These are phyloP conservation scores for Botrytis elliptica DNA, from an alignment of 2,329 filamentous ascomycete genomes.

Conservation along the genomic window DNA sequence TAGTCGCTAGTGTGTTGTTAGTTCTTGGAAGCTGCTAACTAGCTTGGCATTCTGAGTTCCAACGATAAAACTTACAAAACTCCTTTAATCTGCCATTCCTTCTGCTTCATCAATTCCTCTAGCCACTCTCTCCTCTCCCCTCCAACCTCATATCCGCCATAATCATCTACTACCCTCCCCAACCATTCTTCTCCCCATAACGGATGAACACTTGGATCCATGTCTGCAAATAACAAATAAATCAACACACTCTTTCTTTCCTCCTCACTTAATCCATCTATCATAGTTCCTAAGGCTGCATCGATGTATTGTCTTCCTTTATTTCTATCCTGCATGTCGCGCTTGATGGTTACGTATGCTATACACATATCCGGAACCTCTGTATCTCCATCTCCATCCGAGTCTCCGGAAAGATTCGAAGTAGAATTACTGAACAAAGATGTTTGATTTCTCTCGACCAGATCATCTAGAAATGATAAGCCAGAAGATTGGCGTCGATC, in stretches of 20 bases:
- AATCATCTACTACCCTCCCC: slow-evolving; percentile 6
- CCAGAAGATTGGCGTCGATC: slow-evolving; percentile 23
- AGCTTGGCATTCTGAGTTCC: not conserved
- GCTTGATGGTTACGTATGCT: slow-evolving; percentile 25
- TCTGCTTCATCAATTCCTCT: not conserved
- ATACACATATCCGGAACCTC: slow-evolving; percentile 23
- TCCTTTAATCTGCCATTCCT: slow-evolving; percentile 13
- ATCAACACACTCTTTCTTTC: slow-evolving; percentile 26
- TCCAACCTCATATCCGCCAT: slow-evolving; percentile 3
- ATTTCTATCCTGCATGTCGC: slow-evolving; percentile 18
- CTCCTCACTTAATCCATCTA: slow-evolving; percentile 29
- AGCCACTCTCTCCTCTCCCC: slow-evolving; percentile 2
- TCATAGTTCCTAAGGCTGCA: slow-evolving; percentile 27
- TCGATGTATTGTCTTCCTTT: slow-evolving; percentile 28
- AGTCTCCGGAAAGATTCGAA: slow-evolving; percentile 4
- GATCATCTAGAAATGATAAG: slow-evolving; percentile 19
- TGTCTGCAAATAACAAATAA: slow-evolving; percentile 7
- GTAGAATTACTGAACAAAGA: not conserved
- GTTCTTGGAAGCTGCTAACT: not conserved
- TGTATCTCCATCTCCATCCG: not conserved
- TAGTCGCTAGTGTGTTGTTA: slow-evolving; percentile 34
- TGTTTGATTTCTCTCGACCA: not conserved
- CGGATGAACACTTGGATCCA: slow-evolving; percentile 12
- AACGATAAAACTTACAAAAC: not conserved
- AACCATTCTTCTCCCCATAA: slow-evolving; percentile 5